phyloP scores from a whole-genome alignment of 1,284 basidiomycete species.

The Meira nashicola region DNA sequence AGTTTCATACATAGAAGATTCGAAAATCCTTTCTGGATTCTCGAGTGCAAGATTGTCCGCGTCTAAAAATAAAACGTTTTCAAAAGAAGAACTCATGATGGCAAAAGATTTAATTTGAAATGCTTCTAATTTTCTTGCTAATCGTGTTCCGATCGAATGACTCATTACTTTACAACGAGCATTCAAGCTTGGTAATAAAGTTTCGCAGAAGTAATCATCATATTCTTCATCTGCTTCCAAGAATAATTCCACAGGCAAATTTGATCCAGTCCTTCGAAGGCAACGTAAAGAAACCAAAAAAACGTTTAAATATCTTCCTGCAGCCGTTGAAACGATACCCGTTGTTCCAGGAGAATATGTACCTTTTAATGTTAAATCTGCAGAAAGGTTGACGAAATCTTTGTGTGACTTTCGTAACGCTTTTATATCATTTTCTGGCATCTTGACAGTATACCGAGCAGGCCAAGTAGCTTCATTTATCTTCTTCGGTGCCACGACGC shows the following conservation, averaged over 20 bases:
- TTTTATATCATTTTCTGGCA: too few relatives aligned
- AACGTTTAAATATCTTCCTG: too few relatives aligned
- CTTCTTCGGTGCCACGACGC: too few relatives aligned
- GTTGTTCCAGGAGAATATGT: too few relatives aligned
- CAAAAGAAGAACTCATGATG: background rate
- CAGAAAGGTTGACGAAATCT: too few relatives aligned
- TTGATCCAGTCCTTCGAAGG: background rate
- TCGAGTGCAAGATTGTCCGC: background rate
- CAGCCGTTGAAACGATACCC: too few relatives aligned
- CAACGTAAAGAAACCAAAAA: too few relatives aligned
- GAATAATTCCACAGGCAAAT: background rate
- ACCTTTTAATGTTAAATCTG: too few relatives aligned
- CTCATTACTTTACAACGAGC: background rate
- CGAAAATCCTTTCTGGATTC: background rate
- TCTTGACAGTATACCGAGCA: too few relatives aligned
- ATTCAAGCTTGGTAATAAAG: background rate
- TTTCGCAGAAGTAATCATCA: background rate
- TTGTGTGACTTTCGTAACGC: too few relatives aligned
- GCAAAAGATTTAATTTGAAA: constrained; percentile 2
- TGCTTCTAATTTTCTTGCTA: background rate
- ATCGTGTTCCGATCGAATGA: background rate
- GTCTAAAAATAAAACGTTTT: background rate
- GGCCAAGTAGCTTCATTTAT: too few relatives aligned
- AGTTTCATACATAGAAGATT: background rate
- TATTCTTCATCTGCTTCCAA: background rate